Conservation (phyloP, 2,329 filamentous ascomycete species). For the Chalaropsis ovoidea region DNA sequence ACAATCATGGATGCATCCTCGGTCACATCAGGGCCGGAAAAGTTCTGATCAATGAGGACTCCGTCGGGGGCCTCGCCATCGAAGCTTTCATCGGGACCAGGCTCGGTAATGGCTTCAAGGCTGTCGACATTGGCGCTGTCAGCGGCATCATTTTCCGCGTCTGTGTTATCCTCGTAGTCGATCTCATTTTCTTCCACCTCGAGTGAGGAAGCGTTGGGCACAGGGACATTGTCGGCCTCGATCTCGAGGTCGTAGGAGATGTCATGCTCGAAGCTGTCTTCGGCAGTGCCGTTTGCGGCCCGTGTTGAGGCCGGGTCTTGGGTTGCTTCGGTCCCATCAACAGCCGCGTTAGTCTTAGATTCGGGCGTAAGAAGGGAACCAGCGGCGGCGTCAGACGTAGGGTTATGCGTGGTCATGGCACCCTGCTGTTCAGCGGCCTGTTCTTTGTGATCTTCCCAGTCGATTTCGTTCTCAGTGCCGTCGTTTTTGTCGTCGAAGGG, state of each 20-base stretch:
- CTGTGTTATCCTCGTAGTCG: slow-evolving; percentile 25
- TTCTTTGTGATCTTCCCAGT: slow-evolving; percentile 24
- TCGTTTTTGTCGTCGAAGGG: slow-evolving; percentile 9
- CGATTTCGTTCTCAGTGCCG: slow-evolving; percentile 22
- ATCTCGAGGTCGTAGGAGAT: slow-evolving; percentile 24
- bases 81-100: slow-evolving; percentile 28
- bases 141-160: not conserved
- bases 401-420: not conserved
- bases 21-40: slow-evolving; percentile 27
- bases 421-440: not conserved
- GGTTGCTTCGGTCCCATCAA: not conserved
- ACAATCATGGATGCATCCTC: slow-evolving; percentile 15
- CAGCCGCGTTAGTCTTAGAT: not conserved
- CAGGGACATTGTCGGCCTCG: not conserved
- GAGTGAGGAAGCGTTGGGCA: slow-evolving; percentile 1
- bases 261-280: slow-evolving; percentile 9
- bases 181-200: slow-evolving; percentile 25
- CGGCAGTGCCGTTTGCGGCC: not conserved
- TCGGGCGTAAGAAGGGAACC: slow-evolving; percentile 6
- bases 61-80: slow-evolving; percentile 26
- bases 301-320: not conserved
- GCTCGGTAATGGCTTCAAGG: slow-evolving; percentile 20
- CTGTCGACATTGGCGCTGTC: not conserved
- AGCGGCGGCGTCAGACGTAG: not conserved
- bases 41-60: slow-evolving; percentile 31